Base-by-base conservation (phyloP, 1,284 basidiomycete genomes). In the Leucoagaricus sp. region DNA sequence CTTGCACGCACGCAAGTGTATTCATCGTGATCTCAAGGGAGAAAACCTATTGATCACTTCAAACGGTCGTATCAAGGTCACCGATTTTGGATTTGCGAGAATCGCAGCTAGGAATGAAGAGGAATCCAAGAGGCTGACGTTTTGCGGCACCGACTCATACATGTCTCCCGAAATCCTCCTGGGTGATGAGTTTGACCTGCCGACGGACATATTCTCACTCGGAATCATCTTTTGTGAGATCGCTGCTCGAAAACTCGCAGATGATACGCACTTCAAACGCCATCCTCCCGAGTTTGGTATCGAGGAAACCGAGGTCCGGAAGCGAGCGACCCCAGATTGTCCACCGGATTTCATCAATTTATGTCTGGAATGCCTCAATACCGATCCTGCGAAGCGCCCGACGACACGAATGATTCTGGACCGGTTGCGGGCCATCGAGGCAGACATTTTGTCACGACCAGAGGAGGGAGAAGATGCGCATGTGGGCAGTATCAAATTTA, bases 161-260 rank as follows among this genome's bases (percentile, higher is more conserved):
- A 92, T 91, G 92, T 93, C 87, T 8, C 96, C 96, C 0, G 96
- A 98, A 72, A 97, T 99, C 64, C 77, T 98, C 6, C 79, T 93
- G 12, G 95, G 96, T 17, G 84, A 91, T 54, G 91, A 94, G 65
- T 98, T 98, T 65, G 91, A 93, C 67, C 83, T 98, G 6, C 89
- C 93, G 2, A 96, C 96, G 6, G 96, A 99, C 68, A 87, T 98
- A 10, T 98, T 93, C 72, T 96, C 94, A 5, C 83, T 98, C 19
- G 96, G 96, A 0, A 87, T 99, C 69, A 96, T 99, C 64, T 90
- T 97, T 65, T 91, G 93, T 67, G 96, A 99, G 75, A 93, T 99
- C 63, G 80, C 88, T 1, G 84, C 91, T 0, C 82, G 95, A n/a
- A 85, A 80, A 57, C 80, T 98, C 19, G 94, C 95, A 0, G 93